Base-by-base conservation (phyloP, 1,284 basidiomycete species). In the Trametes pubescens region DNA sequence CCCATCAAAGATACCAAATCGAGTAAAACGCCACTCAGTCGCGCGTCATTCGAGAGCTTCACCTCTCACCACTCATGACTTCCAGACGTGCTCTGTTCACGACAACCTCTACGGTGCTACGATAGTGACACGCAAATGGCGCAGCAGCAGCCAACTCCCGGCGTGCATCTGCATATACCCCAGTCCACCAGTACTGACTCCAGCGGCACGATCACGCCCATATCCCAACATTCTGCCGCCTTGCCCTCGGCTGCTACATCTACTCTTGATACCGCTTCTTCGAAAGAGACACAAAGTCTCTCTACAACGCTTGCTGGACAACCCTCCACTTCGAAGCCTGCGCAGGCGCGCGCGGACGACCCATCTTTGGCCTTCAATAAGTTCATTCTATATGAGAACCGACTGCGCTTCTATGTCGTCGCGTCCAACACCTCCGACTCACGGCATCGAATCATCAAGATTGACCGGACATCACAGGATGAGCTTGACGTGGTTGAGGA, bases 381-480 rank as follows among this genome's bases (percentile, higher is more conserved):
- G 76, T 96, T 95, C 80, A 91, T 94, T 22, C 79, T 98, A 5
- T 97, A 96, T 75, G 95, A 97, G 80, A 97, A 93, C 69, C 88
- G 89, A 62, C 84, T 90, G 53, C 89, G 93, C 14, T 94, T 96
- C 81, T 98, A 90, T 79, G 87, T 98, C 58, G 88, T 97, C 65
- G 94, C 92, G 1, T 93, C 92, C 32, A 94, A 95, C 77, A 86
- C 92, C 2, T 89, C 91, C 11, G 93, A 94, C 65, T 90, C 91
- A 0, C 87, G 91, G 2, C 94, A 96, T 73, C 87, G 93, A 26
- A 93, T 98, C 62, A 86, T 98, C 72, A 97, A 95, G 80, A 91
- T 98, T 57, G 95, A 98, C 77, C 84, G 96, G 29, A 94, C 93
- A 0, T 85, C 88, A 0, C 88, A 89, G 61, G 86, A 88, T 40